Percentiles rank a stretch among this genome's conserved stretches.
Evolutionary conservation across 2,329 filamentous ascomycete species (phyloP).

Genomic region (Tolypocladium inflatum): DNA sequence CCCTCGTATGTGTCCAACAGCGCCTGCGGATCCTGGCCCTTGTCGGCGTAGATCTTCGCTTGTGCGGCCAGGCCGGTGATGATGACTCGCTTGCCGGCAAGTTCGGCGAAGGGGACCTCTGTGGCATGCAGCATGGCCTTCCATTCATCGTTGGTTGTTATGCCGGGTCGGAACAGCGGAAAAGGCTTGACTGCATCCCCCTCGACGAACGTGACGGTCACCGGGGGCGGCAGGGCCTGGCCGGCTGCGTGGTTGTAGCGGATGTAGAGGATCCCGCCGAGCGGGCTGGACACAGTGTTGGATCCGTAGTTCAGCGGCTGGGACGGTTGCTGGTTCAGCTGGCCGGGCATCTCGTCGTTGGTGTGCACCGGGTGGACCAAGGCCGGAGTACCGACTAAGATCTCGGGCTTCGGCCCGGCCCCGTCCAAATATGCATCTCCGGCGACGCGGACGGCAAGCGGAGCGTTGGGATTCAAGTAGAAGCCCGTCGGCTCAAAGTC

Average conservation of each 20-base stretch:
- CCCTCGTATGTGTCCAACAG: neutral
- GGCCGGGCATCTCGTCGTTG: too few species aligned
- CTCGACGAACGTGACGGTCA: neutral
- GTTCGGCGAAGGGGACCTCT: constrained; percentile 4
- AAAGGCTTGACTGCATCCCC: constrained; percentile 2
- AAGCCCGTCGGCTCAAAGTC: too few species aligned
- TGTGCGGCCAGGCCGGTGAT: neutral
- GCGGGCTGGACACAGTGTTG: neutral
- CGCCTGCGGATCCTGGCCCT: neutral
- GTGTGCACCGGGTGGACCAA: too few species aligned
- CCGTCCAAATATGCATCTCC: too few species aligned
- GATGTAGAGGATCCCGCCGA: constrained; percentile 5
- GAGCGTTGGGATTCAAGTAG: too few species aligned
- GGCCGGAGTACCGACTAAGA: too few species aligned
- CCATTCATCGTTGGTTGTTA: constrained; percentile 4
- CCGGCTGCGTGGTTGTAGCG: neutral
- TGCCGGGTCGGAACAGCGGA: constrained; percentile 1
- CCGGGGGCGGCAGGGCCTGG: neutral
- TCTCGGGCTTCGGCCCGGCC: too few species aligned
- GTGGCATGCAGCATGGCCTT: neutral
- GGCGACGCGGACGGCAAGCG: too few species aligned
- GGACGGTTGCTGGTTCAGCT: too few species aligned
- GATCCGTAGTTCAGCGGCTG: neutral
- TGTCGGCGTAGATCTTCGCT: neutral
- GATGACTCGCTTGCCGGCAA: constrained; percentile 1